A percentile compares a stretch with the other conserved stretches of the same genome.
Evolutionary conservation across 805 yeast species (phyloP).

Genomic region (Yarrowia divulgata): DNA sequence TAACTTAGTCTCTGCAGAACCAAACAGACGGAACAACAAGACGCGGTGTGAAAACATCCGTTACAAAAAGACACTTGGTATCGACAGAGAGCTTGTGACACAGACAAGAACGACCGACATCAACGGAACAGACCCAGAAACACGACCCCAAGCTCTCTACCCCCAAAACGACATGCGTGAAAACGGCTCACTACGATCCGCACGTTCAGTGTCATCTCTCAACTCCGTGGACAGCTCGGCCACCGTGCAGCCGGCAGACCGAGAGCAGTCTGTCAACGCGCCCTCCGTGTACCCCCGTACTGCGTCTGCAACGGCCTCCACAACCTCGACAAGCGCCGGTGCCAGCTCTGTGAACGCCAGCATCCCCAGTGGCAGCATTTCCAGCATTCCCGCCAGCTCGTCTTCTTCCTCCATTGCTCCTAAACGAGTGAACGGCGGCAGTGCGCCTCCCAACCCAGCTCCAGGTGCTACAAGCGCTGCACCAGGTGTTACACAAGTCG

Average conservation of each 20-base stretch:
- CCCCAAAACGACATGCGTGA: not conserved
- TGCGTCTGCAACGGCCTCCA: constrained; percentile 22
- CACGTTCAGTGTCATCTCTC: constrained; percentile 34
- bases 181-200: constrained; percentile 16
- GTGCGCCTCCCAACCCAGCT: not conserved
- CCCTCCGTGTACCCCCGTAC: constrained; percentile 35
- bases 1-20: constrained; percentile 33
- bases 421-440: constrained; percentile 13
- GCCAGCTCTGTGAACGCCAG: constrained; percentile 14
- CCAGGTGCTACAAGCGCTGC: not conserved
- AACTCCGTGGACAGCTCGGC: constrained; percentile 24
- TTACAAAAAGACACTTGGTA: not conserved
- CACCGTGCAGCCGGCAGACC: constrained; percentile 20
- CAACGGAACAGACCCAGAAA: not conserved
- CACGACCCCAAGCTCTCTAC: not conserved
- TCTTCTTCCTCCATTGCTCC: constrained; percentile 22
- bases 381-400: not conserved
- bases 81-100: not conserved
- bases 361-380: constrained; percentile 24
- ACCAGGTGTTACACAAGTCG: not conserved
- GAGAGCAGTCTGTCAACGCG: constrained; percentile 7
- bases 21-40: constrained; percentile 7
- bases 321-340: constrained; percentile 13
- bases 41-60: constrained; percentile 1
- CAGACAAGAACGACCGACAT: not conserved